Base-by-base conservation (phyloP, 805 yeast species). In the Yamadazyma ubonensis region DNA sequence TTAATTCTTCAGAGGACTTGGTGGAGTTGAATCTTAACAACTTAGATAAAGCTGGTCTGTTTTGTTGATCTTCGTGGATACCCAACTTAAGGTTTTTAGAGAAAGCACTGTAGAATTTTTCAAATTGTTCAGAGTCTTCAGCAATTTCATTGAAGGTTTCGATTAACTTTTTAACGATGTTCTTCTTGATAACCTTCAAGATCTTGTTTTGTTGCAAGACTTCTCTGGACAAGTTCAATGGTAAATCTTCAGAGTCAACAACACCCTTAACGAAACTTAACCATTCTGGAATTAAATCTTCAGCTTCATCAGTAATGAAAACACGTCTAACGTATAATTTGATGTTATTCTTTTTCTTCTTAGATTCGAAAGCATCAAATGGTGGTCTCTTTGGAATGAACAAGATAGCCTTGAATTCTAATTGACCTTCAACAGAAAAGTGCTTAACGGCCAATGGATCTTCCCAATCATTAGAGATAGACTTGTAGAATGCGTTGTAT, bases 171-270 rank as follows among this genome's bases (percentile, higher is more conserved):
- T 93, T 93, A 71, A 93, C 95, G 63, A 93, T 85, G 82, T 93
- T 93, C 91, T 93, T 93, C 80, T 95, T 89, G 69, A 93, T 93
- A 52, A 93, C 99, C 86, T 93, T 93, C 75, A 93, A 81, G 72
- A 93, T 93, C 87, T 93, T 93, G 88, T 93, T 93, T 78, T 93
- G 99, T 78, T 93, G 99, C 67, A 93, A 81, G 86, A 95, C 86
- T 78, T 93, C 99, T 86, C 99, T 91, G 59, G 99, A 93, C 76
- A 93, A 81, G 91, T 93, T 93, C 73, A 93, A 84, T 72, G 99
- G 99, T 72, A 93, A 79, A 75, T 93, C 99, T 78, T 93, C 98
- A 57, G 97, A 88, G 77, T 93, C 99, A 51, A 93, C 99, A 71
- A 93, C 99, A 83, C 99, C 99, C 76, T 78, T 90, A 61, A 93